A percentile compares a stretch with the other conserved stretches of the same genome.
These are phyloP conservation scores for Volvox reticuliferus DNA, from an alignment of 139 green algal species.

Conservation along the genomic window DNA sequence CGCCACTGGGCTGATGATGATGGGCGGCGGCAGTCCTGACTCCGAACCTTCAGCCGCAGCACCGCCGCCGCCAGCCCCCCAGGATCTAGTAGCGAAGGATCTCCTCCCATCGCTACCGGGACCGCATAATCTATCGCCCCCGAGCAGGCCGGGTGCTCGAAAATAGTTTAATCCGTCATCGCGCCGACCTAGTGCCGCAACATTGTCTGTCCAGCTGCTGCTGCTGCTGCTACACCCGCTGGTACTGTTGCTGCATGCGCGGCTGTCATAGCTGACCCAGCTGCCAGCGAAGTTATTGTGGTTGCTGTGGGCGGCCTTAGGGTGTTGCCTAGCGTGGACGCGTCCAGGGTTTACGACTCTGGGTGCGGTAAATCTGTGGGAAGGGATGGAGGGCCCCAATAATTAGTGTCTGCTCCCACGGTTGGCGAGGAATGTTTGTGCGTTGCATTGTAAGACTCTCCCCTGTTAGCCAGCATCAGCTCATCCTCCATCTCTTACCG, in stretches of 20 bases:
- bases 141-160: neutral
- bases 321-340: neutral
- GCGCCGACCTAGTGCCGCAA: neutral
- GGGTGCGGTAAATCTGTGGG: neutral
- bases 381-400: neutral
- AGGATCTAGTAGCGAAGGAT: neutral
- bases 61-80: neutral
- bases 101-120: neutral
- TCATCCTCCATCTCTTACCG: neutral
- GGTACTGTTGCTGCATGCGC: neutral
- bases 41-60: neutral
- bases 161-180: no score
- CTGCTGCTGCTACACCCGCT: neutral
- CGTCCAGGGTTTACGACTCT: neutral
- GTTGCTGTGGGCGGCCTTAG: neutral
- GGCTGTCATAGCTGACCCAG: neutral
- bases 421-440: neutral
- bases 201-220: neutral
- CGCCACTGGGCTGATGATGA: constrained; percentile 55
- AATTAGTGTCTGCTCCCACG: neutral
- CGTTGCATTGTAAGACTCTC: neutral
- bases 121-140: neutral
- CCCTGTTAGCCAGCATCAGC: neutral
- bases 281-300: neutral
- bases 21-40: constrained; percentile 29